These are phyloP conservation scores for Hortiboletus flavorubellus DNA, from an alignment of 768 basidiomycete species.

Conservation along the genomic window DNA sequence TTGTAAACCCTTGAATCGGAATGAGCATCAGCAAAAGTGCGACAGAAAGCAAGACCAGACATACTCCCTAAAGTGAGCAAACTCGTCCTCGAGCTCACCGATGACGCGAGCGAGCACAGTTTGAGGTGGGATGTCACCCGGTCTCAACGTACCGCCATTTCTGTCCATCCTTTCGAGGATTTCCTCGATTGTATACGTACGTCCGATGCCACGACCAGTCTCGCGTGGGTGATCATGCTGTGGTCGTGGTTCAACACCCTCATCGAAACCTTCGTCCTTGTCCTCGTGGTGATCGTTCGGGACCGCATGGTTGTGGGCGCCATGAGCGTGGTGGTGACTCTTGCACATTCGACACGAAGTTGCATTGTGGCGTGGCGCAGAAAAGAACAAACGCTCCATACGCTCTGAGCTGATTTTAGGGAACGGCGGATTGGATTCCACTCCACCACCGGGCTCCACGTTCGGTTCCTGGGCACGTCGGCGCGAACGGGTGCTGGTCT, in stretches of 20 bases:
- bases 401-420: slow-evolving; percentile 78
- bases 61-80: slow-evolving; percentile 90
- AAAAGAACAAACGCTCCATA: slow-evolving; percentile 79
- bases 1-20: slow-evolving; percentile 69
- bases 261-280: slow-evolving; percentile 17
- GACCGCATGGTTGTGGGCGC: slow-evolving; percentile 14
- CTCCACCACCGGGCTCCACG: slow-evolving; percentile 29
- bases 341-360: slow-evolving; percentile 64
- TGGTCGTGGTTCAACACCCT: slow-evolving; percentile 2
- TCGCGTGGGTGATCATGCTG: slow-evolving; percentile 1
- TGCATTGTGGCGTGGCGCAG: slow-evolving; percentile 70
- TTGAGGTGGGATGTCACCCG: slow-evolving; percentile 67
- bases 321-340: slow-evolving; percentile 42
- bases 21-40: slow-evolving; percentile 6
- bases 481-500: not conserved
- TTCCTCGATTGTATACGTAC: slow-evolving; percentile 19
- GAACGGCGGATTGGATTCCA: slow-evolving; percentile 49
- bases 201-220: slow-evolving; percentile 4
- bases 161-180: slow-evolving; percentile 26
- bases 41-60: slow-evolving; percentile 21
- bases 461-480: slow-evolving; percentile 1
- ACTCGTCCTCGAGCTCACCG: slow-evolving; percentile 91
- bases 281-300: not conserved
- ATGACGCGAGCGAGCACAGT: slow-evolving; percentile 82
- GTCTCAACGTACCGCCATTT: slow-evolving; percentile 21